Evolutionary conservation across 257 asterid species (phyloP).

Genomic region (Eucommia ulmoides): DNA sequence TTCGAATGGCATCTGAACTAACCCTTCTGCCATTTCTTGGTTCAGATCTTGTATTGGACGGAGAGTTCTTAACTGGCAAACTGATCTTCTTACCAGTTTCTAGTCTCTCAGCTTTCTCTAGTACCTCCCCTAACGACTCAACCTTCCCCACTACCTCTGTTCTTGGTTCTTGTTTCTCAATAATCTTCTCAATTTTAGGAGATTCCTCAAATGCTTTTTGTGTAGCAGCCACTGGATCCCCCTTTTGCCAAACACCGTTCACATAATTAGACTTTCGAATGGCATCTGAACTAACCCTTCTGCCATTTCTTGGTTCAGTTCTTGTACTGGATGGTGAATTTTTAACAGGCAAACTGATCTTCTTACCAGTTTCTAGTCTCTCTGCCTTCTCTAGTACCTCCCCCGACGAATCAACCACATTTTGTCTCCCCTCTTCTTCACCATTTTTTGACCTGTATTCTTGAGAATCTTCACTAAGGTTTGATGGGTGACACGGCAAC

Average conservation of each 20-base stretch:
- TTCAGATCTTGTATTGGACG: slow-evolving; percentile 17
- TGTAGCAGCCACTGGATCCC: slow-evolving; percentile 66
- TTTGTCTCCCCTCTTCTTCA: slow-evolving; percentile 28
- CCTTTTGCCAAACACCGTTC: slow-evolving; percentile 95
- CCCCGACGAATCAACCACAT: slow-evolving; percentile 44
- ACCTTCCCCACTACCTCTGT: slow-evolving; percentile 26
- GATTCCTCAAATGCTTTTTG: slow-evolving; percentile 51
- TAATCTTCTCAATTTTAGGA: slow-evolving; percentile 5
- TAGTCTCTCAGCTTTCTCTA: slow-evolving; percentile 85
- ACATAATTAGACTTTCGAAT: slow-evolving; percentile 36
- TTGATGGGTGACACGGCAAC: slow-evolving; percentile 33
- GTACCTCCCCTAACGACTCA: slow-evolving; percentile 59
- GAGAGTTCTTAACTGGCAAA: slow-evolving; percentile 30
- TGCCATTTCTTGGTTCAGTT: slow-evolving; percentile 34
- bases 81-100: slow-evolving; percentile 44
- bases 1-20: slow-evolving; percentile 28
- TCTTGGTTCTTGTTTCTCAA: no score
- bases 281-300: slow-evolving; percentile 32
- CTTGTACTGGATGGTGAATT: slow-evolving; percentile 27
- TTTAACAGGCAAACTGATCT: slow-evolving; percentile 26
- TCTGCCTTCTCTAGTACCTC: slow-evolving; percentile 89
- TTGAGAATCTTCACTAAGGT: slow-evolving; percentile 3
- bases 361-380: slow-evolving; percentile 59
- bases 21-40: slow-evolving; percentile 39
- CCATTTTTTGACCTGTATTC: slow-evolving; percentile 24